These are phyloP conservation scores for Aurinia saxatilis DNA, from an alignment of 345 rosid species.

Conservation along the genomic window DNA sequence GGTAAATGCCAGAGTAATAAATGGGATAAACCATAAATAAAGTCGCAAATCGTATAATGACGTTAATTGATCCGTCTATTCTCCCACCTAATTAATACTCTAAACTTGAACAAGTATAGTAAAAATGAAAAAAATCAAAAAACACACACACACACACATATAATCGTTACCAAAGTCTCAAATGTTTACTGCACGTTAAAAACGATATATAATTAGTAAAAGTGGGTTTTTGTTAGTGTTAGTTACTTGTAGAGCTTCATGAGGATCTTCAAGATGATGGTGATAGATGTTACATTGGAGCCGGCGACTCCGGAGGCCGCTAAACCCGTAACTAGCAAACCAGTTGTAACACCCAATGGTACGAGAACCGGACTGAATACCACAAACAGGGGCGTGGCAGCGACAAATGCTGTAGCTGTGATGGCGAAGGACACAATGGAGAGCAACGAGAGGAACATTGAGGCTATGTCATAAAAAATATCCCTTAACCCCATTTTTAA, in stretches of 20 bases:
- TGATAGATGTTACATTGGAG: constrained; percentile 36
- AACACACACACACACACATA: no score
- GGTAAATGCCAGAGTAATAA: no score
- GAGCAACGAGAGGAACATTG: constrained; percentile 55
- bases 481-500: background rate
- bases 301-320: constrained; percentile 58
- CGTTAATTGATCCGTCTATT: no score
- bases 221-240: background rate
- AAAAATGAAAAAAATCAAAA: no score
- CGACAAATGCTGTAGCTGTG: background rate
- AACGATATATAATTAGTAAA: no score
- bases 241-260: no score
- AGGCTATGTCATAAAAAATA: constrained; percentile 38
- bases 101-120: no score
- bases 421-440: constrained; percentile 56
- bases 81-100: no score
- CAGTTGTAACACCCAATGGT: constrained; percentile 38
- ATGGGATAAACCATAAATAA: no score
- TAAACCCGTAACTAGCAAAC: constrained; percentile 46
- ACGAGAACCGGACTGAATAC: constrained; percentile 73
- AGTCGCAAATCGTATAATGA: no score
- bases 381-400: constrained; percentile 2
- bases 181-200: no score
- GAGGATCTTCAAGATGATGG: constrained; percentile 30
- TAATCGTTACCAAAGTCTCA: no score